Percentiles rank a stretch among this genome's conserved stretches.
Conservation (phyloP, 805 yeast species). For the Saccharomycopsis capsularis region DNA sequence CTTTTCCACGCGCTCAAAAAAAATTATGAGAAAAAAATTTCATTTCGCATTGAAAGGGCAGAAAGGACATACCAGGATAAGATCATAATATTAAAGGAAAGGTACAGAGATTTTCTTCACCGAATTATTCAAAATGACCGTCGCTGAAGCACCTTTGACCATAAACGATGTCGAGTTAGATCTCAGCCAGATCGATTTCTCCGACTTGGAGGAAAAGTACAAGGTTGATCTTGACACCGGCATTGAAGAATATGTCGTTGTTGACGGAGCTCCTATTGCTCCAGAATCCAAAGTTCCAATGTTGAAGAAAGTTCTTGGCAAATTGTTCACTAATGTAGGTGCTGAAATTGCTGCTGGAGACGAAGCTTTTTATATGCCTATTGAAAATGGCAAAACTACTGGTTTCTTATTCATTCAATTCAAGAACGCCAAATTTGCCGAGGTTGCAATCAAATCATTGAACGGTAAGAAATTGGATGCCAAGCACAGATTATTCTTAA, state of each 20-base stretch:
- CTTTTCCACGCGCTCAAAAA: too few species aligned
- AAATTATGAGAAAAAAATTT: too few species aligned
- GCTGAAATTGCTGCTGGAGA: constrained; percentile 37
- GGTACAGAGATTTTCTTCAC: too few species aligned
- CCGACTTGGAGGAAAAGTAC: constrained; percentile 78
- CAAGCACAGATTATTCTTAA: constrained; percentile 82
- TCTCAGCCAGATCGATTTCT: constrained; percentile 58
- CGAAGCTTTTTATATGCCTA: constrained; percentile 62
- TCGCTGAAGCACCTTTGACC: constrained; percentile 7
- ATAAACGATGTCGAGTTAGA: constrained; percentile 49
- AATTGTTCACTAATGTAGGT: constrained; percentile 73
- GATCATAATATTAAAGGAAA: too few species aligned
- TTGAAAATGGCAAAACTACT: constrained; percentile 64
- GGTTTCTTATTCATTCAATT: constrained; percentile 86
- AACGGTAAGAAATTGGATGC: constrained; percentile 90
- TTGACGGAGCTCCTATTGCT: constrained; percentile 94
- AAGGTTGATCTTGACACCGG: constrained; percentile 53
- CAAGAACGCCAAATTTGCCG: constrained; percentile 58
- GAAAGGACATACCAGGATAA: too few species aligned
- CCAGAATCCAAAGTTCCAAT: constrained; percentile 84
- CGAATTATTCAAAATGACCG: background rate
- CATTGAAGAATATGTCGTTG: constrained; percentile 72
- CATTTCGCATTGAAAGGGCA: too few species aligned
- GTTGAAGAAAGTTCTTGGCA: constrained; percentile 76
- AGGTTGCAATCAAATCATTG: constrained; percentile 68